Evolutionary conservation across 306 rosid genomes (phyloP).

Genomic region (Amphicarpaea edgeworthii): DNA sequence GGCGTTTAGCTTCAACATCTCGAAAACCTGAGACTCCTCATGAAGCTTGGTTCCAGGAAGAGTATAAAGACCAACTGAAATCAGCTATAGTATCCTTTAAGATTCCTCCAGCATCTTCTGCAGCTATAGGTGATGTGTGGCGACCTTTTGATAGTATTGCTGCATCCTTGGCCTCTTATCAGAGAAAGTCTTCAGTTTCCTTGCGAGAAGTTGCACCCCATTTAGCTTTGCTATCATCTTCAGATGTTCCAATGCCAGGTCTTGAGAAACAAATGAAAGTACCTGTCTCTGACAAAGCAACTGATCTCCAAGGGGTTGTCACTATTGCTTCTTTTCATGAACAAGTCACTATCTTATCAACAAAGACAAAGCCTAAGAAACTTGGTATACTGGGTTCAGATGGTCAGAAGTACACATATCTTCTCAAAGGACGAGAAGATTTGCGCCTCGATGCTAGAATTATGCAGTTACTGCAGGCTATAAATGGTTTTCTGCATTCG

Average conservation of each 20-base stretch:
- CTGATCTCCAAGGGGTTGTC: slow-evolving; percentile 72
- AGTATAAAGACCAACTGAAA: slow-evolving; percentile 73
- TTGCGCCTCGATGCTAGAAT: slow-evolving; percentile 97
- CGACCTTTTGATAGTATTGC: slow-evolving; percentile 90
- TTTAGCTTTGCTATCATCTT: slow-evolving; percentile 77
- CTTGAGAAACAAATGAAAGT: slow-evolving; percentile 79
- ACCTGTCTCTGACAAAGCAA: slow-evolving; percentile 64
- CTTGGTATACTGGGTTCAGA: slow-evolving; percentile 88
- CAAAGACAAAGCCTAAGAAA: slow-evolving; percentile 97
- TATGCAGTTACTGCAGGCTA: slow-evolving; percentile 94
- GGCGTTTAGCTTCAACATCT: slow-evolving; percentile 93
- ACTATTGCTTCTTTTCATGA: slow-evolving; percentile 86
- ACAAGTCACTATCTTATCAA: slow-evolving; percentile 81
- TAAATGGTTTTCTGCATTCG: slow-evolving; percentile 84
- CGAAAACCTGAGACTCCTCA: slow-evolving; percentile 96
- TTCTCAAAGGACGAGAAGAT: slow-evolving; percentile 96
- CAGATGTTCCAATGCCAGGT: slow-evolving; percentile 98
- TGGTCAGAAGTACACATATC: slow-evolving; percentile 92
- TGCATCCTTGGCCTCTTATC: slow-evolving; percentile 89
- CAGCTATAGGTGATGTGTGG: slow-evolving; percentile 92
- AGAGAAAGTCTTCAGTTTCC: slow-evolving; percentile 89
- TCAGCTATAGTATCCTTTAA: slow-evolving; percentile 79
- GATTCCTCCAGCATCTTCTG: slow-evolving; percentile 78
- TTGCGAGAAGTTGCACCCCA: slow-evolving; percentile 88
- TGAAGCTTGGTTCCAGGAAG: slow-evolving; percentile 96